Evolutionary conservation across 768 basidiomycete species (phyloP).

Genomic region (Suillus decipiens): DNA sequence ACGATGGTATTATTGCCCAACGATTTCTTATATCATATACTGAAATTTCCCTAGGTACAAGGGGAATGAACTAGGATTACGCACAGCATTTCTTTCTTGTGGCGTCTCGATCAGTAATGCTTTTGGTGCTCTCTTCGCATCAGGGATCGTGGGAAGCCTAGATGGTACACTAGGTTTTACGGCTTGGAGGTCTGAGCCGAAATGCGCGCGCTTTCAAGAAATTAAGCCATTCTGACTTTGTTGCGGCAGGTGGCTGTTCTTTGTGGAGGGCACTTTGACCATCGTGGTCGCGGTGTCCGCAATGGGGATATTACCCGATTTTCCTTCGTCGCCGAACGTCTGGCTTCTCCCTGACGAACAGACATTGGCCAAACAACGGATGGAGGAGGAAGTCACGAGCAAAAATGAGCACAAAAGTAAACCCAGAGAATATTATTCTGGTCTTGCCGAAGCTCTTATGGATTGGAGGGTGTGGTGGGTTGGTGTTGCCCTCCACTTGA

Average conservation of each 20-base stretch:
- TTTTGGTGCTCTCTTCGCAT: slow-evolving; percentile 75
- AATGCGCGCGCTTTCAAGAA: not conserved
- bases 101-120: slow-evolving; percentile 78
- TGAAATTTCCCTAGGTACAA: slow-evolving; percentile 43
- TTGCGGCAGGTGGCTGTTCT: slow-evolving; percentile 64
- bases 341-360: slow-evolving; percentile 64
- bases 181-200: slow-evolving; percentile 62
- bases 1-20: slow-evolving; percentile 46
- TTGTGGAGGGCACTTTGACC: slow-evolving; percentile 61
- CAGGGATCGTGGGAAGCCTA: slow-evolving; percentile 71
- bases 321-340: slow-evolving; percentile 55
- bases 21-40: not conserved
- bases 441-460: slow-evolving; percentile 55
- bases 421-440: slow-evolving; percentile 35
- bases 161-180: slow-evolving; percentile 63
- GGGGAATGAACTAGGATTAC: slow-evolving; percentile 62
- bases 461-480: slow-evolving; percentile 88
- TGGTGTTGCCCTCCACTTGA: slow-evolving; percentile 57
- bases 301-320: slow-evolving; percentile 70
- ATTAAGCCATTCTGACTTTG: not conserved
- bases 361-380: slow-evolving; percentile 54
- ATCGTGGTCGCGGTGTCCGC: slow-evolving; percentile 51
- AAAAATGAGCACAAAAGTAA: slow-evolving; percentile 49
- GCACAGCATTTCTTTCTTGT: slow-evolving; percentile 65
- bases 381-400: slow-evolving; percentile 61